phyloP scores from a whole-genome alignment of 768 basidiomycete species.

The Suillus sp. region DNA sequence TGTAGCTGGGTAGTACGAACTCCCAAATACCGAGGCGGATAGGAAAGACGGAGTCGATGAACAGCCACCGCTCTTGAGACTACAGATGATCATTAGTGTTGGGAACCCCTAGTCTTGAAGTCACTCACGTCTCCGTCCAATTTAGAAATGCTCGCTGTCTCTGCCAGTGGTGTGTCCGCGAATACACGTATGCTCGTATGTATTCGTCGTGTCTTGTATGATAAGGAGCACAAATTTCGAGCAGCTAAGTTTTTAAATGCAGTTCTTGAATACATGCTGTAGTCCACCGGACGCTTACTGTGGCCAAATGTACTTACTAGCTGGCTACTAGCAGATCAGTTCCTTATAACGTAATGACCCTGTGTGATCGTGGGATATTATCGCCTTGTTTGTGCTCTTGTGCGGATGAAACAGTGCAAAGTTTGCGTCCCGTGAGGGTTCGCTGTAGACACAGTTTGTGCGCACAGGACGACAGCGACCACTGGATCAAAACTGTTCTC shows the following conservation, averaged over 20 bases:
- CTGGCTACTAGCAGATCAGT: not conserved
- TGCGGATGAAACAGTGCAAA: conserved; percentile 19
- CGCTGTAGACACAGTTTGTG: conserved; percentile 21
- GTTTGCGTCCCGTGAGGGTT: conserved; percentile 20
- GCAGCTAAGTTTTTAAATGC: conserved; percentile 8
- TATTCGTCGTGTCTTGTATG: conserved; percentile 8
- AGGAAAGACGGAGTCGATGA: conserved; percentile 79
- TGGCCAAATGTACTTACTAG: not conserved
- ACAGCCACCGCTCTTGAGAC: conserved; percentile 60
- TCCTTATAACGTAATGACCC: not conserved
- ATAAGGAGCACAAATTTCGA: conserved; percentile 10
- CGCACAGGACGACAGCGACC: conserved; percentile 19
- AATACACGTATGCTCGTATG: conserved; percentile 1
- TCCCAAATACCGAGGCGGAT: conserved; percentile 72
- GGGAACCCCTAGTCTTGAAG: not conserved
- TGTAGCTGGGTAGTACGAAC: conserved; percentile 42
- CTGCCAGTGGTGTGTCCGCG: conserved; percentile 3
- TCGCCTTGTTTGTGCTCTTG: conserved; percentile 17
- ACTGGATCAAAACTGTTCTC: conserved; percentile 17
- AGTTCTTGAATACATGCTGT: conserved; percentile 23
- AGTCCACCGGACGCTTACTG: not conserved
- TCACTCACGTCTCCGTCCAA: not conserved
- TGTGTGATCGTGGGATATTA: conserved; percentile 14
- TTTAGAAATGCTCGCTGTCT: conserved; percentile 23
- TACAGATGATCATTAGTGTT: conserved; percentile 5